Conservation (phyloP, 768 basidiomycete species). For the Boletus vermiculosoides region DNA sequence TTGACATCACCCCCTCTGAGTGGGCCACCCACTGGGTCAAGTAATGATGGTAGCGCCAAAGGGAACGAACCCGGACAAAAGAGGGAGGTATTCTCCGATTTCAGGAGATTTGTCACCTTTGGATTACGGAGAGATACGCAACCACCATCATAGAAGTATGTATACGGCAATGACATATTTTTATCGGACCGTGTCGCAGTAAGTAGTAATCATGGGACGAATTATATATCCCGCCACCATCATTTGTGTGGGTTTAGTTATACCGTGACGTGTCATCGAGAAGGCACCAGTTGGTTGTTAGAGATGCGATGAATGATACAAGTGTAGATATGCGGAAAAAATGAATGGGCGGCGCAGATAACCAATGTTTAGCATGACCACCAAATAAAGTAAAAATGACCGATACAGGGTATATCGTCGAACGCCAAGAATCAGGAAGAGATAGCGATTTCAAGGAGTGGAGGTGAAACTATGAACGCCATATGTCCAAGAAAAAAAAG, state of each 20-base stretch:
- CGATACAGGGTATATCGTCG: conserved; percentile 18
- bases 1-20: conserved; percentile 60
- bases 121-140: conserved; percentile 73
- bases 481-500: conserved; percentile 21
- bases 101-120: conserved; percentile 86
- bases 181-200: not conserved
- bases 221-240: conserved; percentile 9
- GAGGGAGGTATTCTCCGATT: conserved; percentile 84
- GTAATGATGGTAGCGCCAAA: conserved; percentile 40
- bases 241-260: conserved; percentile 2
- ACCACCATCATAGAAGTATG: conserved; percentile 21
- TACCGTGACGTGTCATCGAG: not conserved
- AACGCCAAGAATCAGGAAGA: not conserved
- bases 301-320: conserved; percentile 21
- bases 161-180: not conserved
- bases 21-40: conserved; percentile 63
- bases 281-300: not conserved
- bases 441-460: conserved; percentile 11
- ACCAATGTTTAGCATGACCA: conserved; percentile 1
- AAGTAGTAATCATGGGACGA: not conserved
- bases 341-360: conserved; percentile 1
- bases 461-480: not conserved
- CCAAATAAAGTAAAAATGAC: not conserved
- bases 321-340: conserved; percentile 8
- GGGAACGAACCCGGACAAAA: conserved; percentile 48